Conservation (phyloP, 805 yeast species). For the Wickerhamomyces silvicola region DNA sequence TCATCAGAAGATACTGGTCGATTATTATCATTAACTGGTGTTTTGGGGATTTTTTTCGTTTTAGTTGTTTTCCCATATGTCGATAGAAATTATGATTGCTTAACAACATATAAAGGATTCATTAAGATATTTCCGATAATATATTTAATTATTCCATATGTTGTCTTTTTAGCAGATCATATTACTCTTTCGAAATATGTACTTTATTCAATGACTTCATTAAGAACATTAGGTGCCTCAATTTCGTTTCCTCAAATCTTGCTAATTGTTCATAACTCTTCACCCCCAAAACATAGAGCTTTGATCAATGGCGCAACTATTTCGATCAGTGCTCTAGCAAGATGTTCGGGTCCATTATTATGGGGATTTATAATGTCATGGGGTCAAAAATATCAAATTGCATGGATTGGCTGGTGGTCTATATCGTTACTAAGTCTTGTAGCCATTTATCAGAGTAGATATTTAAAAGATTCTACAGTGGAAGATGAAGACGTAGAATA, state of each 20-base stretch:
- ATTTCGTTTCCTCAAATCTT: slow-evolving; percentile 47
- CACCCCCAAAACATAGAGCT: slow-evolving; percentile 49
- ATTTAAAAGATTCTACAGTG: slow-evolving; percentile 22
- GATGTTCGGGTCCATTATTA: slow-evolving; percentile 49
- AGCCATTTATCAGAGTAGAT: slow-evolving; percentile 24
- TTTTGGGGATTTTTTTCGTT: slow-evolving; percentile 44
- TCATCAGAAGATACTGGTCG: slow-evolving; percentile 41
- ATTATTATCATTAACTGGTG: slow-evolving; percentile 46
- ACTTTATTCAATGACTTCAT: slow-evolving; percentile 23
- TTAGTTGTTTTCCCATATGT: slow-evolving; percentile 44
- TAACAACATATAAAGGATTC: slow-evolving; percentile 36
- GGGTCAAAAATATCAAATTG: slow-evolving; percentile 25
- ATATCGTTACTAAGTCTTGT: slow-evolving; percentile 20
- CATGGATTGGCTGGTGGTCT: slow-evolving; percentile 29
- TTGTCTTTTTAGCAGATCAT: slow-evolving; percentile 35
- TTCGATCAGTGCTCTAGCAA: slow-evolving; percentile 45
- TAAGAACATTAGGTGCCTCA: slow-evolving; percentile 36
- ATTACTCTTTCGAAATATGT: slow-evolving; percentile 20
- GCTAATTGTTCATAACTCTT: slow-evolving; percentile 47
- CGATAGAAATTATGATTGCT: slow-evolving; percentile 40
- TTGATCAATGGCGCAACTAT: slow-evolving; percentile 53
- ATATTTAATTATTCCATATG: slow-evolving; percentile 41
- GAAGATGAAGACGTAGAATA: slow-evolving; percentile 20
- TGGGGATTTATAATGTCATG: slow-evolving; percentile 46
- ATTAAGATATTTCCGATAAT: slow-evolving; percentile 37